Evolutionary conservation across 768 basidiomycete species (phyloP), one percentile per base, ranked within the genome.

Genomic region (Lentinula guzmanii): DNA sequence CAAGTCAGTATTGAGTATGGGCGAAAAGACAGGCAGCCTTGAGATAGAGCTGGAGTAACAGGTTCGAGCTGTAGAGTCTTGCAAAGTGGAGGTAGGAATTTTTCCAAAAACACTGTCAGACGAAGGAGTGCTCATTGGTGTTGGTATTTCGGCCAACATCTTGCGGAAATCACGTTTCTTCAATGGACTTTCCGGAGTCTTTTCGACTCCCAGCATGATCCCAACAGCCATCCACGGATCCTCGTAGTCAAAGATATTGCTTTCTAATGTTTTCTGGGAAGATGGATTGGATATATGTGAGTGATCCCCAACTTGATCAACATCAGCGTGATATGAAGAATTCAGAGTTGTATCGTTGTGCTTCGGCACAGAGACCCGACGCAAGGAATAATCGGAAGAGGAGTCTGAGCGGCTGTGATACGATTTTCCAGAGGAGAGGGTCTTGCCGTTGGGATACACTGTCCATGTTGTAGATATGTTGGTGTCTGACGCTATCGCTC

Each of bases 171-270:
- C 46, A 24, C 58, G 58, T 33, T 48, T 59, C 58, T 59, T 59
- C 33, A 59, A 9, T 31, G 58, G 58, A 50, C 16, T 48, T 3
- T 50, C 6, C 5, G 58, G 48, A 37, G 58, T 33, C 10, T 34
- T 52, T 24, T 52, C 59, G 5, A 60, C 28, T 28, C 78, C 78
- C 9, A 82, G 72, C 54, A 81, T 73, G 6, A 70, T 70, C 11
- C 79, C 80, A 28, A 80, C 72, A 5, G 76, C 72, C 35, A 67
- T 70, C 80, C 80, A 82, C 0, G 80, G 80, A 64, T 81, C 76
- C 37, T 69, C 64, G 57, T 77, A 74, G 39, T 77, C 73, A 58
- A 77, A 81, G 3, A 82, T 64, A 48, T 66, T 72, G 56, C 71
- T 72, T 9, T 8, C 46, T 33, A 28, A 11, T 33, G 10, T 13